A percentile compares a stretch with the other conserved stretches of the same genome.
phyloP scores from a whole-genome alignment of 768 basidiomycete species.

The Favolaschia claudopus region DNA sequence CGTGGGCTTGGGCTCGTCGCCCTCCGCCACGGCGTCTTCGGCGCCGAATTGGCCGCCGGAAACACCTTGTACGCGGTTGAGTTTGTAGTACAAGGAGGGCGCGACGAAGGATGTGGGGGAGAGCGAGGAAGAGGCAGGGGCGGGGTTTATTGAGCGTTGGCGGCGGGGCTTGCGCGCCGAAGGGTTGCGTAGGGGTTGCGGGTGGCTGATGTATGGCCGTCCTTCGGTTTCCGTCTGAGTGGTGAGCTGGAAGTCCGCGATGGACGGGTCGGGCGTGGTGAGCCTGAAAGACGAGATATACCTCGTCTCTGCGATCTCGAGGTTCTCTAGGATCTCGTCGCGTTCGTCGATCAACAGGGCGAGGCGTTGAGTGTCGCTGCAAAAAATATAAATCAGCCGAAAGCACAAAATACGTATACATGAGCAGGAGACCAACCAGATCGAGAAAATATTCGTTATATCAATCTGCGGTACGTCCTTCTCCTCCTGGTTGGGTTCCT shows the following conservation, averaged over 20 bases:
- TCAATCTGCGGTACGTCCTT: slow-evolving; percentile 64
- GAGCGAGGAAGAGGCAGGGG: slow-evolving; percentile 71
- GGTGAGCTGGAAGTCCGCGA: slow-evolving; percentile 62
- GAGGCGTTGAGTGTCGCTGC: slow-evolving; percentile 74
- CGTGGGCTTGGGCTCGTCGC: slow-evolving; percentile 51
- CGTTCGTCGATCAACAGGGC: slow-evolving; percentile 76
- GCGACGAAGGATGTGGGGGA: slow-evolving; percentile 82
- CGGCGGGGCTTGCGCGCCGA: slow-evolving; percentile 46
- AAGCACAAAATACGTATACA: background rate
- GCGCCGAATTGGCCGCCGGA: slow-evolving; percentile 62
- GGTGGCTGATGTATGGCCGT: slow-evolving; percentile 73
- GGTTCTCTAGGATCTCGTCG: slow-evolving; percentile 77
- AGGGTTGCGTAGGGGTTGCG: slow-evolving; percentile 58
- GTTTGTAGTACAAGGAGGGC: slow-evolving; percentile 81
- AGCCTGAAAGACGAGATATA: slow-evolving; percentile 81
- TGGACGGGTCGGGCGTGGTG: slow-evolving; percentile 76
- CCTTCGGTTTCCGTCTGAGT: slow-evolving; percentile 48
- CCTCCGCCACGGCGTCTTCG: slow-evolving; percentile 9
- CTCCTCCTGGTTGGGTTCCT: slow-evolving; percentile 53
- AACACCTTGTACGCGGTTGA: slow-evolving; percentile 67
- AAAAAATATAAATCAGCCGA: slow-evolving; percentile 12
- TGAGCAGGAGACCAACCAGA: slow-evolving; percentile 55
- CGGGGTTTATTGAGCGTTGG: slow-evolving; percentile 65
- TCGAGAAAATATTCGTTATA: slow-evolving; percentile 75
- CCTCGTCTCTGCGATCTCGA: slow-evolving; percentile 81